Evolutionary conservation across 441 rosid genomes (phyloP), one percentile per base, ranked within the genome.

Genomic region (Manihot esculenta): DNA sequence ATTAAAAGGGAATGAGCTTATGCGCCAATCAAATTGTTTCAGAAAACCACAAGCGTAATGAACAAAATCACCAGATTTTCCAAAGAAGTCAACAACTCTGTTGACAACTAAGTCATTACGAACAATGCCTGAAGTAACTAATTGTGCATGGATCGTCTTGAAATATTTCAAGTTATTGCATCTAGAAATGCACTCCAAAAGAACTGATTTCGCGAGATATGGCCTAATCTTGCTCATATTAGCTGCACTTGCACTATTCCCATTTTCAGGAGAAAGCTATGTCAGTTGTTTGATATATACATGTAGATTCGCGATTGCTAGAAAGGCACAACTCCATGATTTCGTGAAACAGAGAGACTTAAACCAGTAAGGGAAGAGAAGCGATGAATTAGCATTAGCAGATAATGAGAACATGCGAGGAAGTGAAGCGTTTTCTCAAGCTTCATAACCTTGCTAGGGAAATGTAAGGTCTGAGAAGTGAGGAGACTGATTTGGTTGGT

Each of bases 1-100:
- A 66, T 84, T 84, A 66, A 73, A 84, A 0, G 83, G 73, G n/a
- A 76, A 81, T 30, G 81, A 79, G 48, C 61, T 69, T 21, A 71
- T 50, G 44, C 23, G 49, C 20, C 21, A 54, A 63, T 70, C 68
- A 62, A 67, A 58, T 3, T 58, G 76, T 24, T 64, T 78, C 20
- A 84, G 72, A 44, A 75, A 71, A 42, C 38, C 55, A 23, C 73
- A 73, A 9, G 77, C 75, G 62, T 75, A 77, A 42, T 74, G 64
- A 42, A 69, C 72, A 30, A 70, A 82, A 42, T 74, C 70, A 0
- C 57, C 45, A n/a, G 78, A 78, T 66, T 76, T 70, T n/a, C 82
- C 80, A 23, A 79, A 69, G 73, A 84, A 82, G 38, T 68, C 76
- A 1, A 76, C 79, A 66, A 70, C 66, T 70, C 68, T 74, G 35